These are phyloP conservation scores for Arthrobotrys entomopaga DNA, from an alignment of 2,329 filamentous ascomycete species.

Conservation along the genomic window DNA sequence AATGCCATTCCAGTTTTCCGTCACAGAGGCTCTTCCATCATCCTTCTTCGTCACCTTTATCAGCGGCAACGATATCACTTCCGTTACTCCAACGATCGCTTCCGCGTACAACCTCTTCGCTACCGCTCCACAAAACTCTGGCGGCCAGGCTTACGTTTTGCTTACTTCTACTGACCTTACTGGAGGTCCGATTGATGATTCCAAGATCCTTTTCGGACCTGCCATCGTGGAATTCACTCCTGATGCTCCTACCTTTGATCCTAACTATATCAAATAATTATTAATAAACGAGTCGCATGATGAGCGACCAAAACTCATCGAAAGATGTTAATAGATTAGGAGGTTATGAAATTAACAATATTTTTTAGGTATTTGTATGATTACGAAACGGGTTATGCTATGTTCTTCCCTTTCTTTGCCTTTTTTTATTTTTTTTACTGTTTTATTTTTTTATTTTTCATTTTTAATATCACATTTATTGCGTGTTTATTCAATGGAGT, in stretches of 20 bases:
- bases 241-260: neutral
- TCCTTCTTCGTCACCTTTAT: conserved; percentile 13
- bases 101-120: conserved; percentile 5
- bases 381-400: no score
- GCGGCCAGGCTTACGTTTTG: conserved; percentile 16
- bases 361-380: no score
- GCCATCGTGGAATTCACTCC: conserved; percentile 20
- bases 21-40: neutral
- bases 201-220: conserved; percentile 15
- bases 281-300: no score
- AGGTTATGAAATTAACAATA: no score
- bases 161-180: conserved; percentile 12
- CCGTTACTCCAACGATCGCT: neutral
- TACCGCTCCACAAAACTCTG: neutral
- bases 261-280: neutral
- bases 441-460: no score
- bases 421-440: no score
- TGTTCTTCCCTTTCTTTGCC: no score
- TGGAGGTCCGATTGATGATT: conserved; percentile 6
- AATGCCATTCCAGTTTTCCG: conserved; percentile 10
- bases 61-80: conserved; percentile 5
- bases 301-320: no score
- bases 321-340: no score
- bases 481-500: no score
- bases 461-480: no score